Evolutionary conservation across 192 early-diverging fungal genomes (phyloP).

Genomic region (Diversispora eburnea): DNA sequence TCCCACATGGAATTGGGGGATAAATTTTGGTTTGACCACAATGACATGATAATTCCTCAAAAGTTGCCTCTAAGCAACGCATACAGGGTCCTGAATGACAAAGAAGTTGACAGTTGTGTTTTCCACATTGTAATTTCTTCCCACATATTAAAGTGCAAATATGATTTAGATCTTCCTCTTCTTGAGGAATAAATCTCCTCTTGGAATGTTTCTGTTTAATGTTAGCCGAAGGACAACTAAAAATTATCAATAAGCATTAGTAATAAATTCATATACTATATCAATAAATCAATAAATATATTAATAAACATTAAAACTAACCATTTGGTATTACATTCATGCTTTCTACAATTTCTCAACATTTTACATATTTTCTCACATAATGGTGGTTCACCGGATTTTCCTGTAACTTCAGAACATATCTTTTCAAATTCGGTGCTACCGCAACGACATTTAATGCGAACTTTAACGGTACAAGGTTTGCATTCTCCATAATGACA

Average conservation of each 20-base stretch:
- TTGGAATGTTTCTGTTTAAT: slow-evolving; percentile 31
- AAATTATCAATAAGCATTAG: not conserved
- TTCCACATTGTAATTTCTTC: slow-evolving; percentile 73
- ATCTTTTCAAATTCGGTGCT: slow-evolving; percentile 42
- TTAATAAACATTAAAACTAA: too few species aligned
- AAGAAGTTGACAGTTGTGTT: slow-evolving; percentile 66
- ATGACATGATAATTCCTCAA: slow-evolving; percentile 80
- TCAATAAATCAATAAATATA: too few species aligned
- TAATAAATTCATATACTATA: too few species aligned
- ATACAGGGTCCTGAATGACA: slow-evolving; percentile 80
- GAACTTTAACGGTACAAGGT: slow-evolving; percentile 53
- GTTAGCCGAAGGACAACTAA: slow-evolving; percentile 60
- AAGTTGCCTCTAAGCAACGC: slow-evolving; percentile 72
- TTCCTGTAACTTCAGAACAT: slow-evolving; percentile 44
- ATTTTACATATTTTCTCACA: slow-evolving; percentile 64
- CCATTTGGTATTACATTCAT: slow-evolving; percentile 50
- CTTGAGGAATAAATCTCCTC: slow-evolving; percentile 28
- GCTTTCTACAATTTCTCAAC: slow-evolving; percentile 65
- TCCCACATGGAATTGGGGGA: slow-evolving; percentile 86
- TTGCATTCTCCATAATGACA: slow-evolving; percentile 66
- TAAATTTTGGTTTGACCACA: slow-evolving; percentile 79
- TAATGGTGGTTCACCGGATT: slow-evolving; percentile 44
- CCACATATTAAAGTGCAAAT: slow-evolving; percentile 69
- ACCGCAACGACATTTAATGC: slow-evolving; percentile 63
- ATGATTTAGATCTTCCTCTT: slow-evolving; percentile 50